A percentile compares a stretch with the other conserved stretches of the same genome.
These are phyloP conservation scores for Melanogaster broomeanus DNA, from an alignment of 768 basidiomycete species.

Conservation along the genomic window DNA sequence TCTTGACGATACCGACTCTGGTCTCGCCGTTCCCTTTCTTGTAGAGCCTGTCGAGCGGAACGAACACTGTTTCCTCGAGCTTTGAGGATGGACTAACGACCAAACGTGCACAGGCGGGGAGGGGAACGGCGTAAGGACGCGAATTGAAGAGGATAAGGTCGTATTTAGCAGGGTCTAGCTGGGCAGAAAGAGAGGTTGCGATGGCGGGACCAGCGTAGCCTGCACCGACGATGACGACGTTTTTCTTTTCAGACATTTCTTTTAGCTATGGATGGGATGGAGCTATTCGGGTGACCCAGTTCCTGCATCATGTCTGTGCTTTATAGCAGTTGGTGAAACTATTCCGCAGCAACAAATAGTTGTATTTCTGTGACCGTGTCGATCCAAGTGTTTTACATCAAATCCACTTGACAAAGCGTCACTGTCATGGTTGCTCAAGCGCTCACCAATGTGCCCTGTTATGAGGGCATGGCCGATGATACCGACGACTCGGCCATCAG, in stretches of 20 bases:
- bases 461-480: too few species aligned
- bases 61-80: conserved; percentile 45
- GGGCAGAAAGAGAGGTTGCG: conserved; percentile 49
- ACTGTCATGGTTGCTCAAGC: too few species aligned
- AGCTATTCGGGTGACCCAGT: too few species aligned
- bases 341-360: too few species aligned
- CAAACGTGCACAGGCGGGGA: conserved; percentile 56
- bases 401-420: too few species aligned
- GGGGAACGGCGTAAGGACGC: conserved; percentile 51
- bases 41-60: conserved; percentile 55
- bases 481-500: too few species aligned
- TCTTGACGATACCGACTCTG: conserved; percentile 35
- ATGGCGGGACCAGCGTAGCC: conserved; percentile 44
- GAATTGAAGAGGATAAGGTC: conserved; percentile 56
- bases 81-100: conserved; percentile 37
- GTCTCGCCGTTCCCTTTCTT: conserved; percentile 44
- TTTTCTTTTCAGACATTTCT: conserved; percentile 22
- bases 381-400: too few species aligned
- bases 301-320: too few species aligned
- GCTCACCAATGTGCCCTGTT: too few species aligned
- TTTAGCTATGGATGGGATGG: background rate
- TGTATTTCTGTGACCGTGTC: too few species aligned
- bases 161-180: conserved; percentile 48
- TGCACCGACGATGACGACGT: conserved; percentile 62
- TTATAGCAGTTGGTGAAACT: too few species aligned